These are phyloP conservation scores for Clausena lansium DNA, from an alignment of 345 rosid genomes.

Conservation along the genomic window DNA sequence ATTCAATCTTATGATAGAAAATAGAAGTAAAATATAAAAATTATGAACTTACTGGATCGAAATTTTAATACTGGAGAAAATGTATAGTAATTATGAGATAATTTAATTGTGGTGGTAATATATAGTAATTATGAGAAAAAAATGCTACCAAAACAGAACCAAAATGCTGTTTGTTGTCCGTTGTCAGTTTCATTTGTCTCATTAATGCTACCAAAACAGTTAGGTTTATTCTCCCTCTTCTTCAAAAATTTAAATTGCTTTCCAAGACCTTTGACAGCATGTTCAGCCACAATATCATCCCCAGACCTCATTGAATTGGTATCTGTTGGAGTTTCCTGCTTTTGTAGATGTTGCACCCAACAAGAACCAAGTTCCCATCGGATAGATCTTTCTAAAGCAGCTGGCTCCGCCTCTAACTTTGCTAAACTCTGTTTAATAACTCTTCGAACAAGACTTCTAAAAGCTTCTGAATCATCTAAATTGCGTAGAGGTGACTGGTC, in stretches of 20 bases:
- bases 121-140: too few species aligned
- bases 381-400: constrained; percentile 41
- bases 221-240: constrained; percentile 43
- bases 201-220: constrained; percentile 12
- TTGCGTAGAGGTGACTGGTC: constrained; percentile 28
- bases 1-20: too few species aligned
- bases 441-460: constrained; percentile 30
- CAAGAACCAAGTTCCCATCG: constrained; percentile 73
- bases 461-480: constrained; percentile 27
- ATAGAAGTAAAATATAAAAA: too few species aligned
- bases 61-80: too few species aligned
- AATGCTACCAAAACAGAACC: too few species aligned
- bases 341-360: constrained; percentile 70
- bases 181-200: constrained; percentile 29
- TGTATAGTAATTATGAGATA: too few species aligned
- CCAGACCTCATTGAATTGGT: constrained; percentile 28
- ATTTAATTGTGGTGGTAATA: too few species aligned
- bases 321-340: constrained; percentile 45
- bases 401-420: constrained; percentile 35
- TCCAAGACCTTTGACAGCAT: constrained; percentile 64
- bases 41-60: too few species aligned
- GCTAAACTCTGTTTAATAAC: constrained; percentile 41
- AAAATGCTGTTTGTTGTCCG: constrained; percentile 19
- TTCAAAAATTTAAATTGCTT: constrained; percentile 61
- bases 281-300: constrained; percentile 26